Evolutionary conservation across 1,284 basidiomycete species (phyloP).

Genomic region (Inonotus hispidus): DNA sequence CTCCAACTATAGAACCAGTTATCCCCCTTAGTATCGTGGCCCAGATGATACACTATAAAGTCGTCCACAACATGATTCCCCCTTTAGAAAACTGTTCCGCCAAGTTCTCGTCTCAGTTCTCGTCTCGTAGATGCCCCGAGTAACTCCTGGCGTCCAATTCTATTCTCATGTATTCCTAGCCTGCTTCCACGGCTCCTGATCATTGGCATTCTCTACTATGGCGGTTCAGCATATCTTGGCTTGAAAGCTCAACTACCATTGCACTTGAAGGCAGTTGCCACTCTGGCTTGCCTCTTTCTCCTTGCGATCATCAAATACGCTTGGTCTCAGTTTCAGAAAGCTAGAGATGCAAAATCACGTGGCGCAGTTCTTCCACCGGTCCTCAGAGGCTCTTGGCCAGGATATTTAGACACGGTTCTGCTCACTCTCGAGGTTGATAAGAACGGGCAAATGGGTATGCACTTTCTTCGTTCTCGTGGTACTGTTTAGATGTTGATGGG

Average conservation of each 20-base stretch:
- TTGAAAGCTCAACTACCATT: background rate
- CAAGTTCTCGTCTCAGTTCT: background rate
- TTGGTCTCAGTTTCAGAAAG: constrained; percentile 4
- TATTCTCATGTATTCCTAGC: background rate
- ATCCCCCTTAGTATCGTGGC: too few species aligned
- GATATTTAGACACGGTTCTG: constrained; percentile 20
- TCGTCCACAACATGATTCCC: too few species aligned
- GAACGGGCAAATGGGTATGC: constrained; percentile 12
- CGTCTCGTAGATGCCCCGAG: too few species aligned
- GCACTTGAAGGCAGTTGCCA: background rate
- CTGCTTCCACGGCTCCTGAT: background rate
- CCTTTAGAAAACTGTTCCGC: too few species aligned
- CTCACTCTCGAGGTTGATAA: constrained; percentile 26
- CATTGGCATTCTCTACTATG: background rate
- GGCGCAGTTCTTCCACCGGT: constrained; percentile 27
- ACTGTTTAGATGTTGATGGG: too few species aligned
- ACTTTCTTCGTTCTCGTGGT: constrained; percentile 27
- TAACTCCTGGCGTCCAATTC: constrained; percentile 11
- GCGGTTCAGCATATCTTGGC: background rate
- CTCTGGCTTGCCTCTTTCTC: background rate
- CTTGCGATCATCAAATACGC: background rate
- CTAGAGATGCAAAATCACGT: constrained; percentile 26
- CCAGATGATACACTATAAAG: too few species aligned
- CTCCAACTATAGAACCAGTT: too few species aligned
- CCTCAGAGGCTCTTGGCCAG: constrained; percentile 7